phyloP scores from a whole-genome alignment of 2,329 filamentous ascomycete species.

The Colletotrichum paranaense region DNA sequence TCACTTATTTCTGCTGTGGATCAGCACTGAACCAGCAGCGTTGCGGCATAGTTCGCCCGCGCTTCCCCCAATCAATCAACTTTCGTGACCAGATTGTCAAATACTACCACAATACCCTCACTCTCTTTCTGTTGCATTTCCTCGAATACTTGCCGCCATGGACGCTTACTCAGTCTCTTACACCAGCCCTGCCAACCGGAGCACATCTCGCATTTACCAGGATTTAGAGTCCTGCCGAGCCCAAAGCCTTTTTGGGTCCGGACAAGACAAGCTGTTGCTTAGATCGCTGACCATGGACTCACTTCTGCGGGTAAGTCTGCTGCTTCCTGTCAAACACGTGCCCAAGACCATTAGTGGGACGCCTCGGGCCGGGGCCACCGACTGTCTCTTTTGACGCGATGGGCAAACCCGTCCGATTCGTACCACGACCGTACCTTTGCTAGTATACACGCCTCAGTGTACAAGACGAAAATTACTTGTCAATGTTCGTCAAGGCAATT shows the following conservation, averaged over 20 bases:
- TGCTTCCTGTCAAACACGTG: conserved; percentile 24
- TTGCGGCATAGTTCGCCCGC: conserved; percentile 24
- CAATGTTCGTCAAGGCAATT: not conserved
- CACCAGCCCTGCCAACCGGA: conserved; percentile 55
- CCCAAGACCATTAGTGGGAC: conserved; percentile 31
- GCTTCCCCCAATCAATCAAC: not conserved
- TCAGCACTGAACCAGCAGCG: not conserved
- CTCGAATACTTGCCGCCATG: conserved; percentile 46
- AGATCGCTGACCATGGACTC: conserved; percentile 46
- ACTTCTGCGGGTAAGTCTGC: conserved; percentile 48
- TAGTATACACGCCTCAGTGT: not conserved
- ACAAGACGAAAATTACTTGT: conserved; percentile 3
- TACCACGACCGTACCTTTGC: conserved; percentile 10
- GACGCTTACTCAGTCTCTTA: conserved; percentile 64
- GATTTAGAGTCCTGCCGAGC: conserved; percentile 57
- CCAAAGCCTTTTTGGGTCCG: conserved; percentile 47
- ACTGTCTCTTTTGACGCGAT: conserved; percentile 21
- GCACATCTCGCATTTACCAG: conserved; percentile 60
- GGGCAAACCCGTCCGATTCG: conserved; percentile 4
- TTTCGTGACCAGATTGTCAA: conserved; percentile 5
- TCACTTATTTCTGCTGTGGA: conserved; percentile 3
- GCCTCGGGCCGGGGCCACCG: conserved; percentile 9
- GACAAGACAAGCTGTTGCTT: conserved; percentile 42
- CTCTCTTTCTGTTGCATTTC: not conserved
- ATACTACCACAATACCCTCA: not conserved